Base-by-base conservation (phyloP, 208 protist species). In the Leishmania amazonensis region DNA sequence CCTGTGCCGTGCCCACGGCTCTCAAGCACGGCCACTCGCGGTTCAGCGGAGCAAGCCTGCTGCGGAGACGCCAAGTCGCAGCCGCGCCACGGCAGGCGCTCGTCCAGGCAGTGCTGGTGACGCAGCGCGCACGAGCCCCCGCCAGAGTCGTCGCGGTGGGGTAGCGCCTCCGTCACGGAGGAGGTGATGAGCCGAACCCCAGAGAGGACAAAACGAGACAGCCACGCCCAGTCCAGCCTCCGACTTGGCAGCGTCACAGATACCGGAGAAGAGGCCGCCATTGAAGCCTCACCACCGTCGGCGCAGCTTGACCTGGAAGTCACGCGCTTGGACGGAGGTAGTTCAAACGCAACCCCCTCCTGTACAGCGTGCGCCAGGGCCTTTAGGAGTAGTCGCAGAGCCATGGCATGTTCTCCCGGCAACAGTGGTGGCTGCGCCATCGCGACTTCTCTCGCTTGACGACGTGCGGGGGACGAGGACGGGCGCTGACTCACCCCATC, bases 71-170 rank as follows among this genome's bases (percentile, higher is more conserved):
- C 65, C 49, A 93, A 76, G 54, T 96, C 90, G 79, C 88, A 90
- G 42, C 88, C 86, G 58, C 87, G 86, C 90, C 92, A 95, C 57
- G 90, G 90, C 79, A 95, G 85, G 72, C 85, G 72, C 58, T 81
- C 77, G 45, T 91, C 81, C 40, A 78, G 42, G 79, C 65, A 72
- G 38, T 47, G 40, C 65, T 47, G 65, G 11, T 53, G 47, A 58
- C 13, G n/a, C 42, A 57, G n/a, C 47, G 47, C 71, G 71, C 28
- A 75, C 71, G 47, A 75, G 5, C 21, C 38, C 40, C 6, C 21
- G 40, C 6, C 17, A 31, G 64, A 38, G 64, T 72, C 82, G 78
- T 57, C 40, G 40, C 17, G 28, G 74, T 62, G 84, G 35, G 70
- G 5, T 40, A 21, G 13, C 31, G 47, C 71, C 35, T 58, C 67